A percentile compares a stretch with the other conserved stretches of the same genome.
Conservation (phyloP, 2,329 filamentous ascomycete species). For the Fonsecaea monophora region DNA sequence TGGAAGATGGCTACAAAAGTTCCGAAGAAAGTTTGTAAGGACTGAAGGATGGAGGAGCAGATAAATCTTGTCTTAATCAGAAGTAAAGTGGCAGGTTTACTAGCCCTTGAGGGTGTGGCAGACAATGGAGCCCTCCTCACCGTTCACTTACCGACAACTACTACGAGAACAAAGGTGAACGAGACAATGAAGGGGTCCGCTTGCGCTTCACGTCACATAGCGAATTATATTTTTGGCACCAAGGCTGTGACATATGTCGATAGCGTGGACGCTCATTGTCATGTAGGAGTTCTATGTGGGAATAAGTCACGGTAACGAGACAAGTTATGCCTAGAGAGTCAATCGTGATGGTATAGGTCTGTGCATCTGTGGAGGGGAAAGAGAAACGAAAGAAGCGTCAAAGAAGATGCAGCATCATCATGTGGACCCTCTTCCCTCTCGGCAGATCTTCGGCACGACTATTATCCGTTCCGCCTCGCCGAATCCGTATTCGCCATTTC, state of each 20-base stretch:
- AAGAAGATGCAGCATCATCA: no score
- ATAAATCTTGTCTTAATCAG: not conserved
- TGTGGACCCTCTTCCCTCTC: no score
- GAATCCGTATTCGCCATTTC: not conserved
- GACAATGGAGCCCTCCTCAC: conserved; percentile 24
- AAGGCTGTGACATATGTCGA: not conserved
- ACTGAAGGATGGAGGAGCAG: not conserved
- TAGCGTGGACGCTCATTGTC: not conserved
- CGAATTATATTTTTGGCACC: conserved; percentile 3
- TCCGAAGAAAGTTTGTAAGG: not conserved
- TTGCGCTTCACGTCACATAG: conserved; percentile 14
- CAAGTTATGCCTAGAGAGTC: not conserved
- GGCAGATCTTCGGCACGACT: not conserved
- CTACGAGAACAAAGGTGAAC: conserved; percentile 16
- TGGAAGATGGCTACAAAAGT: conserved; percentile 2
- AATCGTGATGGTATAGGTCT: not conserved
- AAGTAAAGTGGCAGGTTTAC: conserved; percentile 4
- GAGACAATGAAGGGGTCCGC: conserved; percentile 23
- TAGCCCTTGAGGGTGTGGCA: conserved; percentile 11
- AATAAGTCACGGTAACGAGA: not conserved
- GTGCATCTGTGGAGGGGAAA: not conserved
- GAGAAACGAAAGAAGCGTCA: not conserved
- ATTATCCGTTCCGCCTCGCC: conserved; percentile 1
- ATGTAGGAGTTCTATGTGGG: no score
- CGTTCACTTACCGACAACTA: conserved; percentile 12